Evolutionary conservation across 345 rosid genomes (phyloP).

Genomic region (Citrus cavaleriei): DNA sequence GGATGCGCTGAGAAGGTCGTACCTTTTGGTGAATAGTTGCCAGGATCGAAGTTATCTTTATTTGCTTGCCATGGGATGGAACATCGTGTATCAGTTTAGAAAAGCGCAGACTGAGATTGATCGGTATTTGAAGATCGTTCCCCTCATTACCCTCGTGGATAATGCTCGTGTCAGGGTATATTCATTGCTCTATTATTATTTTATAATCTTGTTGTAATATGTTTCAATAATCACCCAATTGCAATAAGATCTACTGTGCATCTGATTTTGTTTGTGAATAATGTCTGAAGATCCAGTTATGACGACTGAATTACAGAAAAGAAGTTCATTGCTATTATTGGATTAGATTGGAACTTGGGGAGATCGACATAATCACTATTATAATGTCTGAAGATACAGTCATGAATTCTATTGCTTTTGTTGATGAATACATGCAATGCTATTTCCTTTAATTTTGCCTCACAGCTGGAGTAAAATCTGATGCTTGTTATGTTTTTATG

Average conservation of each 20-base stretch:
- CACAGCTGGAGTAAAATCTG: background rate
- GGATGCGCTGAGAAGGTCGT: constrained; percentile 86
- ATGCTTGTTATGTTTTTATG: background rate
- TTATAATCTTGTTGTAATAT: background rate
- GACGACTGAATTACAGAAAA: background rate
- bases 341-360: background rate
- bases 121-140: constrained; percentile 81
- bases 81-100: constrained; percentile 92
- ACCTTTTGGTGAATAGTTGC: constrained; percentile 76
- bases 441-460: background rate
- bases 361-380: background rate
- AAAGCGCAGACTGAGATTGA: constrained; percentile 96
- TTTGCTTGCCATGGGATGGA: constrained; percentile 99
- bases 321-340: background rate
- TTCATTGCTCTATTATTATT: background rate
- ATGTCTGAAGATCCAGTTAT: no score
- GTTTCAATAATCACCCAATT: background rate
- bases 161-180: constrained; percentile 96
- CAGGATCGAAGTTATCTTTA: constrained; percentile 92
- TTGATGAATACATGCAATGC: background rate
- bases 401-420: background rate
- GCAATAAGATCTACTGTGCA: background rate
- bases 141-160: constrained; percentile 92
- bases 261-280: background rate
- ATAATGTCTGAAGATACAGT: background rate